Percentiles rank a stretch among this genome's conserved stretches.
These are phyloP conservation scores for Calamus simplicifolius DNA, from an alignment of 176 grass and related monocot species.

Conservation along the genomic window DNA sequence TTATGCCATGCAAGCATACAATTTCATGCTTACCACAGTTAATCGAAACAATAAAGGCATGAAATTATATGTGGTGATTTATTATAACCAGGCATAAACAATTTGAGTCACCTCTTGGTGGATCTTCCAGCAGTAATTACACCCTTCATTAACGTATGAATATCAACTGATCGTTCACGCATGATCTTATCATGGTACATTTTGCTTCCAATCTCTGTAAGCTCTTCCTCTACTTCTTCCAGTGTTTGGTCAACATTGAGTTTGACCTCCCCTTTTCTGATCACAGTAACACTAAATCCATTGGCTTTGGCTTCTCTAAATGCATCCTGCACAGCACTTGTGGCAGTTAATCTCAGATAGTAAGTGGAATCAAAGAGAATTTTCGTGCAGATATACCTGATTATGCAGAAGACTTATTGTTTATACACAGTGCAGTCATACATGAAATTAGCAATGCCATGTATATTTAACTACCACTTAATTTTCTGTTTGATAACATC, in stretches of 20 bases:
- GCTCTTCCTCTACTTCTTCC: slow-evolving; percentile 32
- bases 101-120: slow-evolving; percentile 14
- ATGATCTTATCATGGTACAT: slow-evolving; percentile 35
- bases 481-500: no score
- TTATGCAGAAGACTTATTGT: no score
- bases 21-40: no score
- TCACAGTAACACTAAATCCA: slow-evolving; percentile 26
- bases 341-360: neutral
- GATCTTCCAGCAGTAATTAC: slow-evolving; percentile 18
- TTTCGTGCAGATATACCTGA: no score
- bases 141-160: slow-evolving; percentile 24
- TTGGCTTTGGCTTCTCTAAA: slow-evolving; percentile 30
- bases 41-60: no score
- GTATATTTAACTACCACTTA: no score
- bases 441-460: no score
- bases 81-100: no score
- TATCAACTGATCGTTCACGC: slow-evolving; percentile 23
- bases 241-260: slow-evolving; percentile 34
- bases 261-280: slow-evolving; percentile 28
- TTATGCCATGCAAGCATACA: no score
- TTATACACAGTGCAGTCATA: no score
- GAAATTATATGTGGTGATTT: no score
- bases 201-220: slow-evolving; percentile 32
- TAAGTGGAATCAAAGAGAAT: neutral
- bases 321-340: slow-evolving; percentile 20